phyloP scores from a whole-genome alignment of 2,329 filamentous ascomycete species.

The Venturia nashicola region DNA sequence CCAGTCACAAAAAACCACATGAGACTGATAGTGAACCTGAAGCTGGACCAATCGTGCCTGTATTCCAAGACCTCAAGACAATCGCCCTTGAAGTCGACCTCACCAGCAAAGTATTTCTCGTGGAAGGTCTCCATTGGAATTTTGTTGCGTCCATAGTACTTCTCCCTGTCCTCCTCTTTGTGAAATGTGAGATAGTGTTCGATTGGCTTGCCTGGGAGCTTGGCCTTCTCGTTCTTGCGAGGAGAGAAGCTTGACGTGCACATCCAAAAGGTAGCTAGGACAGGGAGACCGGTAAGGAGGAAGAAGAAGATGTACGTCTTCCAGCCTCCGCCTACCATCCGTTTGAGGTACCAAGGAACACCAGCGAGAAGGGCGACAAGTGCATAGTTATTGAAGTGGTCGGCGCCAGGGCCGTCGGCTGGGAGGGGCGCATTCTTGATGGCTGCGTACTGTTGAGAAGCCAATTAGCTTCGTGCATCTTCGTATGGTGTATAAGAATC shows the following conservation, averaged over 20 bases:
- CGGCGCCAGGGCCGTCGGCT: conserved; percentile 72
- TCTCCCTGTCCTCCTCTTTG: conserved; percentile 43
- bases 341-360: conserved; percentile 69
- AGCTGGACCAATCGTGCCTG: conserved; percentile 93
- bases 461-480: conserved; percentile 17
- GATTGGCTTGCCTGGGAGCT: conserved; percentile 71
- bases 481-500: background rate
- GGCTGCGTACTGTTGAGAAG: conserved; percentile 53
- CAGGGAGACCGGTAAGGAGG: conserved; percentile 63
- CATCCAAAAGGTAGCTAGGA: conserved; percentile 74
- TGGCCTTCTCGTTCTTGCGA: conserved; percentile 86
- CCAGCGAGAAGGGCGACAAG: conserved; percentile 58
- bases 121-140: conserved; percentile 90
- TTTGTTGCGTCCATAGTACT: conserved; percentile 67
- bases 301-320: conserved; percentile 83
- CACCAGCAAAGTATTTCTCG: conserved; percentile 93
- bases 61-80: conserved; percentile 81
- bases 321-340: conserved; percentile 71
- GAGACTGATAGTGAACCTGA: conserved; percentile 74
- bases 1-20: conserved; percentile 81
- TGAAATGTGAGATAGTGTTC: conserved; percentile 87
- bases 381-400: conserved; percentile 74
- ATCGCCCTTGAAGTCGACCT: conserved; percentile 93
- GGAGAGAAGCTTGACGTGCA: conserved; percentile 68
- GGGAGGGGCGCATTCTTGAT: conserved; percentile 94